phyloP scores from a whole-genome alignment of 208 protist genomes.

The Trypanosoma rangeli region DNA sequence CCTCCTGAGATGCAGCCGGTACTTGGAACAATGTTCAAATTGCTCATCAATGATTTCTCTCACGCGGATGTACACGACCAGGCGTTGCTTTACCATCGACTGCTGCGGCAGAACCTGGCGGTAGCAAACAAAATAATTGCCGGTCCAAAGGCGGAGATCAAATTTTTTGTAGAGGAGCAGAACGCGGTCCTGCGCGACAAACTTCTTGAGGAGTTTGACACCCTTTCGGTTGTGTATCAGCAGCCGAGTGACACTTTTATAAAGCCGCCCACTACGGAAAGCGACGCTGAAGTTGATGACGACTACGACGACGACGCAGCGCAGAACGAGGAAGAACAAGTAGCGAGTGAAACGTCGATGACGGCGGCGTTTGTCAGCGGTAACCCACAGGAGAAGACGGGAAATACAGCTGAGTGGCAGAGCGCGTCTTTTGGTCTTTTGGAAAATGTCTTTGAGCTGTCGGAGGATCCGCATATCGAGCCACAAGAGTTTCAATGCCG shows the following conservation, averaged over 20 bases:
- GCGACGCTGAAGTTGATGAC: slow-evolving; percentile 24
- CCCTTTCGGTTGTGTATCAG: slow-evolving; percentile 82
- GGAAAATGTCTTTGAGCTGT: slow-evolving; percentile 28
- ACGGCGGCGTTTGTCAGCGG: neutral
- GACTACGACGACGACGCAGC: slow-evolving; percentile 26
- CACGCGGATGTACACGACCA: slow-evolving; percentile 87
- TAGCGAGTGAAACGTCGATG: neutral
- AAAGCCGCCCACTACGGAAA: neutral
- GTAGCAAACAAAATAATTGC: slow-evolving; percentile 57
- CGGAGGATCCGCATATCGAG: slow-evolving; percentile 39
- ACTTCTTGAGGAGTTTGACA: slow-evolving; percentile 92
- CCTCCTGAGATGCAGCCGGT: slow-evolving; percentile 89
- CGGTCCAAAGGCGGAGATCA: slow-evolving; percentile 44
- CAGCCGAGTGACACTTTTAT: slow-evolving; percentile 49
- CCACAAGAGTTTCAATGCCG: slow-evolving; percentile 43
- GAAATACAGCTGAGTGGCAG: neutral
- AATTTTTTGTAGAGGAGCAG: slow-evolving; percentile 66
- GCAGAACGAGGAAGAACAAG: slow-evolving; percentile 13
- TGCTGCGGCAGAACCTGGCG: slow-evolving; percentile 53
- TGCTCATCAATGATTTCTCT: slow-evolving; percentile 78
- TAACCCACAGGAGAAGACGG: neutral
- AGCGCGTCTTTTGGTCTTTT: neutral
- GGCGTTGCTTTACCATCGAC: slow-evolving; percentile 84
- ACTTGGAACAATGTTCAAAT: slow-evolving; percentile 76
- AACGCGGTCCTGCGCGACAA: slow-evolving; percentile 63